Percentiles rank a stretch among this genome's conserved stretches.
phyloP scores from a whole-genome alignment of 108 stramenopile genomes.

The Pelagomonas calceolata region DNA sequence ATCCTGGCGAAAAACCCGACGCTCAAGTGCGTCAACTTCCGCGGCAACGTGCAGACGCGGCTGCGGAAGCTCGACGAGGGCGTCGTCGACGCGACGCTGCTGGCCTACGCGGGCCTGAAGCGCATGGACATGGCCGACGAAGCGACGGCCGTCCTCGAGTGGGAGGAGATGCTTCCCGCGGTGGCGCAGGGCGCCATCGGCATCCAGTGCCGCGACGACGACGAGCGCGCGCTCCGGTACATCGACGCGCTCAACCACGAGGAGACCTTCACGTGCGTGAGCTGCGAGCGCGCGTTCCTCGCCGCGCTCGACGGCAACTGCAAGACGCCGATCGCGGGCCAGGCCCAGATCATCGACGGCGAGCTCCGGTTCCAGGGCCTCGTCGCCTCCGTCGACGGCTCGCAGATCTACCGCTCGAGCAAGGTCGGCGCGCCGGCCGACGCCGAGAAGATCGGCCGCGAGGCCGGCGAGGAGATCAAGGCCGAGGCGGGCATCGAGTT shows the following conservation, averaged over 20 bases:
- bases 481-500: conserved; percentile 75
- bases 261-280: conserved; percentile 83
- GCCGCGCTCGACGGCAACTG: conserved; percentile 97
- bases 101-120: conserved; percentile 96
- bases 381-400: conserved; percentile 86
- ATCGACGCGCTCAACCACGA: conserved; percentile 78
- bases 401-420: conserved; percentile 56
- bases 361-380: conserved; percentile 73
- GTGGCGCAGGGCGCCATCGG: conserved; percentile 99
- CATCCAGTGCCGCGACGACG: conserved; percentile 92
- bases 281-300: conserved; percentile 97
- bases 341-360: conserved; percentile 74
- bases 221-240: conserved; percentile 73
- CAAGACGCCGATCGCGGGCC: conserved; percentile 99
- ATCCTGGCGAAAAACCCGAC: conserved; percentile 83
- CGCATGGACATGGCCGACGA: conserved; percentile 92
- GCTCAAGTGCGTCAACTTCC: conserved; percentile 91
- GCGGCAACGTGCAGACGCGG: conserved; percentile 98
- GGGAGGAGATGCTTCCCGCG: conserved; percentile 96
- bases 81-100: conserved; percentile 90
- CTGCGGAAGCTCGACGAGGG: conserved; percentile 95
- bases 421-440: conserved; percentile 60
- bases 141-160: conserved; percentile 77
- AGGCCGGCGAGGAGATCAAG: conserved; percentile 74
- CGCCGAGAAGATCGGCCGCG: conserved; percentile 60